Percentiles rank a stretch among this genome's conserved stretches.
Conservation (phyloP, 352 stramenopile genomes). For the Globisporangium heterothallicum region DNA sequence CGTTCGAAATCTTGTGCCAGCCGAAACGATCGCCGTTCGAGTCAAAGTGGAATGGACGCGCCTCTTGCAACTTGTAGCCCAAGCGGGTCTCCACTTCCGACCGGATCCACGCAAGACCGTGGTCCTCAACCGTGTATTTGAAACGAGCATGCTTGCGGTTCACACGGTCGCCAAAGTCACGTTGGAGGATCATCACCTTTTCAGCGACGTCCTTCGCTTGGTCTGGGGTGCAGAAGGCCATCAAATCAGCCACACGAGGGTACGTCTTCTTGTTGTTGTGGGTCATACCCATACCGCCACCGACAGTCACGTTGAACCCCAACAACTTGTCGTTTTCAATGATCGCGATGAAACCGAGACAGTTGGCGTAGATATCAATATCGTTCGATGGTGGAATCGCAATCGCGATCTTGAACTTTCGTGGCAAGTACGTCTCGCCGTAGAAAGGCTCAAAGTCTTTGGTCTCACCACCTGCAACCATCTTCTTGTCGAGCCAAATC, state of each 20-base stretch:
- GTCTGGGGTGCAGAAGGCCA: constrained; percentile 94
- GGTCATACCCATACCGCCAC: constrained; percentile 96
- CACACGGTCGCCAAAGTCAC: constrained; percentile 96
- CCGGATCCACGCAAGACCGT: constrained; percentile 93
- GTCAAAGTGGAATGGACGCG: constrained; percentile 54
- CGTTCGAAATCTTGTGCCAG: constrained; percentile 66
- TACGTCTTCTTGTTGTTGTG: constrained; percentile 98
- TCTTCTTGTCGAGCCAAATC: constrained; percentile 98
- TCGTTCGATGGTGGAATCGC: constrained; percentile 97
- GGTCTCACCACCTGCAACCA: constrained; percentile 87
- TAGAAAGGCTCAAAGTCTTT: constrained; percentile 98
- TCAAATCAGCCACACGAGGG: constrained; percentile 92
- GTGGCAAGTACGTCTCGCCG: constrained; percentile 93
- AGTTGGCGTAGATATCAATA: constrained; percentile 97
- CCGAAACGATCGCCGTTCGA: constrained; percentile 74
- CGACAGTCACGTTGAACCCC: constrained; percentile 96
- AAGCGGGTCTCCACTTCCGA: constrained; percentile 92
- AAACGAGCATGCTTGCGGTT: constrained; percentile 95
- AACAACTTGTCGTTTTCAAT: constrained; percentile 76
- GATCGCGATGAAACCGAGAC: constrained; percentile 94
- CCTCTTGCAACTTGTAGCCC: constrained; percentile 91
- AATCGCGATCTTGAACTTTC: constrained; percentile 99
- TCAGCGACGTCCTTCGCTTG: constrained; percentile 88
- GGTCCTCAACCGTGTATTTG: constrained; percentile 98
- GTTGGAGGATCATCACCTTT: constrained; percentile 92